These are phyloP conservation scores for Ceratobasidium sp. DNA, from an alignment of 1,284 basidiomycete genomes.

Conservation along the genomic window DNA sequence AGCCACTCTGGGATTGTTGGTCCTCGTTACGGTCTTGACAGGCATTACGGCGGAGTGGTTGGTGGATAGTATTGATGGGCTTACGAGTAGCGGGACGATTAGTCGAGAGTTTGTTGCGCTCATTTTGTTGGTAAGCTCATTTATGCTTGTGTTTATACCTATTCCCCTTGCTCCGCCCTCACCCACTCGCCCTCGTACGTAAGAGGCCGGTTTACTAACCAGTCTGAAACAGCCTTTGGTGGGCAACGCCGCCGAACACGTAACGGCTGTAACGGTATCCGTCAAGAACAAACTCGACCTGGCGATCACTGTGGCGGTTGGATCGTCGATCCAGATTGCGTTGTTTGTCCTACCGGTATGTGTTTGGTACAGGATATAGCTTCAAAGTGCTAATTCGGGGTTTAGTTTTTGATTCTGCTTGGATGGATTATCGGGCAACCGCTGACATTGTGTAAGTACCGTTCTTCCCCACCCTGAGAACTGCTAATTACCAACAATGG, in stretches of 20 bases:
- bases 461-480: neutral
- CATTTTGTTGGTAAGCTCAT: slow-evolving; percentile 49
- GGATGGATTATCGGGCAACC: slow-evolving; percentile 60
- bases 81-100: slow-evolving; percentile 62
- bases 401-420: slow-evolving; percentile 54
- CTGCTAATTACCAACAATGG: neutral
- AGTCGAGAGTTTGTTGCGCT: slow-evolving; percentile 56
- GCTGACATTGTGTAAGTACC: slow-evolving; percentile 59
- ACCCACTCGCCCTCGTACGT: neutral
- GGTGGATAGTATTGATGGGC: slow-evolving; percentile 82
- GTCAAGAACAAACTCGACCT: slow-evolving; percentile 72
- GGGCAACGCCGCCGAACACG: slow-evolving; percentile 90
- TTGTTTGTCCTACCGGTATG: slow-evolving; percentile 65
- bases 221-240: slow-evolving; percentile 59
- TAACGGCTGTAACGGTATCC: slow-evolving; percentile 89
- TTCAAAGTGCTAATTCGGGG: neutral
- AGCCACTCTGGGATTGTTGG: slow-evolving; percentile 60
- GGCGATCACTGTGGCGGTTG: slow-evolving; percentile 68
- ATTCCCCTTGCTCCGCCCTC: neutral
- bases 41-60: slow-evolving; percentile 87
- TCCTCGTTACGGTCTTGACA: slow-evolving; percentile 61
- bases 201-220: neutral
- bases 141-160: neutral
- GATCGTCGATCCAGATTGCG: slow-evolving; percentile 93
- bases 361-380: slow-evolving; percentile 41